A percentile compares a stretch with the other conserved stretches of the same genome.
Conservation (phyloP, 306 rosid genomes). For the Castanea crenata region DNA sequence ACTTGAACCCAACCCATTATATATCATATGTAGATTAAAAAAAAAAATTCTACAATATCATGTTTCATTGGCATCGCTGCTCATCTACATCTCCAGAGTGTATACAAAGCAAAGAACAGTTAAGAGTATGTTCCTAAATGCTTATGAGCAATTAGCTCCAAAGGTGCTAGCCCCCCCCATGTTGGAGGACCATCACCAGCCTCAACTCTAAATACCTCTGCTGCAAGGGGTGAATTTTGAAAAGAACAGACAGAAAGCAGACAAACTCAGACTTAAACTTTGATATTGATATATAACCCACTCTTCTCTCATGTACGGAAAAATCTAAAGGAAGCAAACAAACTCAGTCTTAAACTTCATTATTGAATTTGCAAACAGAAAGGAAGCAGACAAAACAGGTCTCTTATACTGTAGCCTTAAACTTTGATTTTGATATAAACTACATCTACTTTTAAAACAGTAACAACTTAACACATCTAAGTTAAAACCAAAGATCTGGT, state of each 20-base stretch:
- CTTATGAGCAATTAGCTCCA: not conserved
- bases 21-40: too few relatives aligned
- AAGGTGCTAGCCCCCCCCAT: not conserved
- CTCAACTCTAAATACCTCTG: not conserved
- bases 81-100: too few relatives aligned
- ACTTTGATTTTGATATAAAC: not conserved
- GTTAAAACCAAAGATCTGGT: not conserved
- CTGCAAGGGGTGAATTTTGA: not conserved
- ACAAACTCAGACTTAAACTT: not conserved
- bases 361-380: not conserved
- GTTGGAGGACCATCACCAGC: not conserved
- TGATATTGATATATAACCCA: not conserved
- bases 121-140: not conserved
- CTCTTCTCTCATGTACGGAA: too few relatives aligned
- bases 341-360: not conserved
- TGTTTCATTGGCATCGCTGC: too few relatives aligned
- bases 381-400: not conserved
- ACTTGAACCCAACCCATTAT: too few relatives aligned
- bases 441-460: not conserved
- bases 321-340: not conserved
- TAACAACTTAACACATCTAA: not conserved
- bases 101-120: too few relatives aligned
- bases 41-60: too few relatives aligned
- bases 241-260: not conserved
- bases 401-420: not conserved